These are phyloP conservation scores for Cyclospora cayetanensis DNA, from an alignment of 169 alveolate genomes.

Conservation along the genomic window DNA sequence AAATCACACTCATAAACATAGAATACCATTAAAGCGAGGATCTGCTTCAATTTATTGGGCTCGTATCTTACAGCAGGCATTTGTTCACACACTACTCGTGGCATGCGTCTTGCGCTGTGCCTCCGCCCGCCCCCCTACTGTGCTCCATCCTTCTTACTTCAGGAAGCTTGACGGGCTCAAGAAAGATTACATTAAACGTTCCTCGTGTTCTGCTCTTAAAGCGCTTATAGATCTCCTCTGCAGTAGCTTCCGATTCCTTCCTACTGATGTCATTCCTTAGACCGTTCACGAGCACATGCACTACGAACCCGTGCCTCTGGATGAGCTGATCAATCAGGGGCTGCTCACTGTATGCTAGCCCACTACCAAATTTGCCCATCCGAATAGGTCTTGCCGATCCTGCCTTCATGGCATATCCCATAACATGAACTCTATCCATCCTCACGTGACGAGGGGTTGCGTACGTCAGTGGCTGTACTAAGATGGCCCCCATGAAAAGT, in stretches of 20 bases:
- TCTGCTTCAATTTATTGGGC: background rate
- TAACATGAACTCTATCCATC: constrained; percentile 55
- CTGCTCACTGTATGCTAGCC: constrained; percentile 62
- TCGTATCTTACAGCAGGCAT: no score
- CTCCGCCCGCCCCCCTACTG: background rate
- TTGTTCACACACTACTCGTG: background rate
- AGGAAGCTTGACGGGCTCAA: constrained; percentile 55
- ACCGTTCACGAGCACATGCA: constrained; percentile 59
- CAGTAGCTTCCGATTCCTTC: constrained; percentile 60
- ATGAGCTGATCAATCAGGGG: constrained; percentile 37
- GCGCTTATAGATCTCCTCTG: constrained; percentile 58
- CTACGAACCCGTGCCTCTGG: constrained; percentile 26
- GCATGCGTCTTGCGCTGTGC: background rate
- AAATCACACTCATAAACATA: background rate
- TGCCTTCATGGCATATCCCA: constrained; percentile 63
- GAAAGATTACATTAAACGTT: constrained; percentile 31
- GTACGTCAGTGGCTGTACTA: constrained; percentile 51
- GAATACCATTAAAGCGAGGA: background rate
- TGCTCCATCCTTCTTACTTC: constrained; percentile 20
- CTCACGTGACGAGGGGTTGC: constrained; percentile 56
- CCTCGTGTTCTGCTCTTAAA: constrained; percentile 66
- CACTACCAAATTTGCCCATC: constrained; percentile 64
- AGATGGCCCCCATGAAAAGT: constrained; percentile 47
- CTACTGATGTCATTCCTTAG: constrained; percentile 23
- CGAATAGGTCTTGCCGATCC: constrained; percentile 43